Evolutionary conservation across 2,329 filamentous ascomycete genomes (phyloP).

Genomic region (Colletotrichum paranaense): DNA sequence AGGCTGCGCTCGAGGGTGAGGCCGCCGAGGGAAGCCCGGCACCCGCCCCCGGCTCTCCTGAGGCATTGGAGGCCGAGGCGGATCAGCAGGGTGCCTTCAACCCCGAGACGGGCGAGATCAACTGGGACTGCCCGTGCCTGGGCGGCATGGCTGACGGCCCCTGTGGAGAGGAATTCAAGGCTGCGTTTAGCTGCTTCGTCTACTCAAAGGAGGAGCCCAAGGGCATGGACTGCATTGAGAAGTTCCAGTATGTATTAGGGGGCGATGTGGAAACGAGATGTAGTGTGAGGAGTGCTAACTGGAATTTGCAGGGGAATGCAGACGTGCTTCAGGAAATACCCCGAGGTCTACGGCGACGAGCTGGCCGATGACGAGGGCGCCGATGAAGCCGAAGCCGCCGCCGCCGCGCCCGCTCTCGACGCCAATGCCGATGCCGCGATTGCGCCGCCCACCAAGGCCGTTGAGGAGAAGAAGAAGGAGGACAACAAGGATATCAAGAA

Average conservation of each 20-base stretch:
- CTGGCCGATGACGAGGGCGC: constrained; percentile 78
- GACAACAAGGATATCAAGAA: constrained; percentile 3
- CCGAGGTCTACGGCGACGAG: constrained; percentile 92
- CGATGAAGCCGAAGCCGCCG: constrained; percentile 34
- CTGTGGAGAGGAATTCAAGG: constrained; percentile 94
- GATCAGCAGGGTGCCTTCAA: constrained; percentile 94
- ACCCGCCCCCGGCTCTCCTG: constrained; percentile 51
- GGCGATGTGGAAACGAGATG: not conserved
- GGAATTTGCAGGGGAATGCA: constrained; percentile 82
- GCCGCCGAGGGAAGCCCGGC: constrained; percentile 7
- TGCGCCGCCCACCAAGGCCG: constrained; percentile 6
- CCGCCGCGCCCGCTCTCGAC: constrained; percentile 42
- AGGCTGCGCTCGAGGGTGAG: constrained; percentile 37
- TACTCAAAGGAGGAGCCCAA: constrained; percentile 94
- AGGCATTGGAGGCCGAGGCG: constrained; percentile 81
- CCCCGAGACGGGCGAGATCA: constrained; percentile 98
- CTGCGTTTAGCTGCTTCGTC: constrained; percentile 98
- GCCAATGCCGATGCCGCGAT: constrained; percentile 37
- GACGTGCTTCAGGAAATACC: constrained; percentile 92
- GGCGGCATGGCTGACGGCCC: constrained; percentile 97
- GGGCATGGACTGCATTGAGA: constrained; percentile 97
- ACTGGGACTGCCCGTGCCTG: constrained; percentile 98
- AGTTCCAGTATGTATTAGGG: constrained; percentile 82
- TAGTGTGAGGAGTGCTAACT: constrained; percentile 43
- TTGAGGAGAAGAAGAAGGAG: constrained; percentile 17